A percentile compares a stretch with the other conserved stretches of the same genome.
phyloP scores from a whole-genome alignment of 805 yeast genomes.

The Pichia occidentalis region DNA sequence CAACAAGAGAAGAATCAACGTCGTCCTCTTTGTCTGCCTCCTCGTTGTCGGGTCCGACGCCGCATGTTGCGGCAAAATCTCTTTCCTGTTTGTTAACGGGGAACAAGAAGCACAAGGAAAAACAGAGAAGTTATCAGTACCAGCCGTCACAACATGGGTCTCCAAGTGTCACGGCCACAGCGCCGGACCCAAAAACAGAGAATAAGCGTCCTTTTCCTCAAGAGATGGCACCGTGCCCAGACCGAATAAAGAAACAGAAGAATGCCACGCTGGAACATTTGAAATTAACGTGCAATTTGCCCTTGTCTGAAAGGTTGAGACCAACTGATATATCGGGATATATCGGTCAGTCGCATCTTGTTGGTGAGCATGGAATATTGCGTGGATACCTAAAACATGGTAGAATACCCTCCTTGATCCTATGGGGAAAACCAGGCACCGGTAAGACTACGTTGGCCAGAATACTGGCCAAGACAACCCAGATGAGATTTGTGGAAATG shows the following conservation, averaged over 20 bases:
- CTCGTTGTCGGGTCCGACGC: too few species aligned
- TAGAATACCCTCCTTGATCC: slow-evolving; percentile 75
- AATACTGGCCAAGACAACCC: slow-evolving; percentile 49
- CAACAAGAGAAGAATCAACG: background rate
- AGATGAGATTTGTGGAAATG: slow-evolving; percentile 62
- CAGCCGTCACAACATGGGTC: slow-evolving; percentile 3
- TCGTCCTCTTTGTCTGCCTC: too few species aligned
- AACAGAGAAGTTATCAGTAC: slow-evolving; percentile 13
- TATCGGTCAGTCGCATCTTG: slow-evolving; percentile 79
- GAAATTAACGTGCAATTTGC: slow-evolving; percentile 28
- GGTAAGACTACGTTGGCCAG: slow-evolving; percentile 77
- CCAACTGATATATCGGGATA: slow-evolving; percentile 65
- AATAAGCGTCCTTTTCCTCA: background rate
- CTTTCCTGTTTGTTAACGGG: slow-evolving; percentile 9
- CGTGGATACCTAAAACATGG: slow-evolving; percentile 57
- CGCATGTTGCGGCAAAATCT: too few species aligned
- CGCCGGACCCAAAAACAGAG: background rate
- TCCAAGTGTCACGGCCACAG: background rate
- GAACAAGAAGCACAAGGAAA: slow-evolving; percentile 7
- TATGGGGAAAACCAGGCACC: slow-evolving; percentile 96
- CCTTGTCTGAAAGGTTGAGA: slow-evolving; percentile 78
- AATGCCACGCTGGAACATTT: slow-evolving; percentile 10
- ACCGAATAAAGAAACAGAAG: slow-evolving; percentile 4
- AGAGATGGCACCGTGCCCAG: background rate
- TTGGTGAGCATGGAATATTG: slow-evolving; percentile 60